phyloP scores from a whole-genome alignment of 306 rosid species.

The Glycine soja region DNA sequence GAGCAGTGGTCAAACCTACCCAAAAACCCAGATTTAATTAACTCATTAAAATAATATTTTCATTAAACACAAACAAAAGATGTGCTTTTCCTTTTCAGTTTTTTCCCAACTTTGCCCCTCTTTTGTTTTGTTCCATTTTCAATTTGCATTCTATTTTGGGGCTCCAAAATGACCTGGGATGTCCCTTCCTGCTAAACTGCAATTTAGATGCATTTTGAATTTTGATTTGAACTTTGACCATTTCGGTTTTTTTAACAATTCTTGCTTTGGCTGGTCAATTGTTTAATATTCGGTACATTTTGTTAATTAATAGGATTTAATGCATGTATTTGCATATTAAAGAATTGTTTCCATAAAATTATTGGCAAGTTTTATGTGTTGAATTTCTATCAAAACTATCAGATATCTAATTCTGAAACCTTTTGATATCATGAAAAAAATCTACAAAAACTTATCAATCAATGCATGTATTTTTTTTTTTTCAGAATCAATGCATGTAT shows the following conservation, averaged over 20 bases:
- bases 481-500: too few relatives aligned
- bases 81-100: slow-evolving; percentile 22
- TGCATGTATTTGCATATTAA: not conserved
- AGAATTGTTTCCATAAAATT: not conserved
- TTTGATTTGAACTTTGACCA: slow-evolving; percentile 39
- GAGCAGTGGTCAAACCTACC: slow-evolving; percentile 87
- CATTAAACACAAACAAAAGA: slow-evolving; percentile 50
- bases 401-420: too few relatives aligned
- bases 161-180: slow-evolving; percentile 8
- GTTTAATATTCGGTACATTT: not conserved
- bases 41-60: slow-evolving; percentile 49
- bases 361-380: too few relatives aligned
- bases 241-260: not conserved
- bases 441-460: not conserved
- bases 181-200: not conserved
- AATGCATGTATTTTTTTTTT: too few relatives aligned
- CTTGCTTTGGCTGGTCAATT: slow-evolving; percentile 31
- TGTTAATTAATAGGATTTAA: not conserved
- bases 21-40: slow-evolving; percentile 59
- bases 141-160: slow-evolving; percentile 14
- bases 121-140: not conserved
- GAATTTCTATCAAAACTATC: not conserved
- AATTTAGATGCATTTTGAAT: slow-evolving; percentile 9
- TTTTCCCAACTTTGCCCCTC: slow-evolving; percentile 40
- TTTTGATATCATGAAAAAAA: too few relatives aligned